Evolutionary conservation across 352 stramenopile species (phyloP), one percentile per base, ranked within the genome.

Genomic region (Phytophthora crassamura): DNA sequence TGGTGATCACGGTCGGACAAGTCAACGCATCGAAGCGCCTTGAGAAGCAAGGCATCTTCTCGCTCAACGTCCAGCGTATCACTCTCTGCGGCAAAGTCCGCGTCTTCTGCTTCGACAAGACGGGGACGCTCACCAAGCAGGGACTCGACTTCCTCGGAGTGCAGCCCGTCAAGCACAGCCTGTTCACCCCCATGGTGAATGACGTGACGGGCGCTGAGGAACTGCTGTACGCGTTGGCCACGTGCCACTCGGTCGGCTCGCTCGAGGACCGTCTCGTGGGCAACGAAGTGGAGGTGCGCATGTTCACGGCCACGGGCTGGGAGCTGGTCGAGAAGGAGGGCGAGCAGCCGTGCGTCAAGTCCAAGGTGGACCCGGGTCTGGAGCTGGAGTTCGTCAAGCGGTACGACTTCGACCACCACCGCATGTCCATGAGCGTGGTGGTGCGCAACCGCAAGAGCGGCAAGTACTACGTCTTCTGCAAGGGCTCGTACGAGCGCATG

Each of bases 51-150:
- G 69, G 74, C 10, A 84, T 96, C 47, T 77, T 83, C 52, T 89
- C 74, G 42, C 74, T 86, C 11, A 80, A 94, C 58, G 69, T 77
- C 2, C 65, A 85, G 57, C 80, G 76, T 5, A 90, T 96, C 62
- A 71, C 88, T 1, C 68, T 93, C 15, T 77, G 80, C 40, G 87
- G 87, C 15, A 94, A 94, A 62, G 82, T 94, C 2, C 79, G 72
- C 32, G 63, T 83, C 14, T 84, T 81, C 35, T 90, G 82, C 55
- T 95, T 95, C 69, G 88, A 95, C 63, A 95, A 95, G 54, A 95
- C 87, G 3, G 87, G 87, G 2, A 95, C 88, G 33, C 69, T 95
- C 15, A 95, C 88, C 22, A 83, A 93, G 52, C 70, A 93, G 48
- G 85, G 85, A 4, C 61, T 95, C 15, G 72, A 90, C 47, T 94